Evolutionary conservation across 2,329 filamentous ascomycete species (phyloP).

Genomic region (Hymenoscyphus linearis): DNA sequence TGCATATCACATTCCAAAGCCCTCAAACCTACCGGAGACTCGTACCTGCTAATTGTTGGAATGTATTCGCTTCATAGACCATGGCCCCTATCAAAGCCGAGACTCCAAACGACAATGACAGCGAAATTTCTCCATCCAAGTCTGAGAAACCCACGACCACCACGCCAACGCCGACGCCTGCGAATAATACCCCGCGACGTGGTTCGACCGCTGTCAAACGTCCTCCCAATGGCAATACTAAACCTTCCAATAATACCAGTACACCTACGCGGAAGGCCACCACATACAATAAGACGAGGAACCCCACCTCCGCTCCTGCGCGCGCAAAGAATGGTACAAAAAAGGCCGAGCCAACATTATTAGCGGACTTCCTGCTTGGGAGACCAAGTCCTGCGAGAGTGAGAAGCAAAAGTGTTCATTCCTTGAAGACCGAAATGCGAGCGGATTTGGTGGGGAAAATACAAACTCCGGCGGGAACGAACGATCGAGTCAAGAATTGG

Average conservation of each 20-base stretch:
- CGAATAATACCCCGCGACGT: constrained; percentile 15
- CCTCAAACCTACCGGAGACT: too few relatives aligned
- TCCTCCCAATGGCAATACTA: constrained; percentile 19
- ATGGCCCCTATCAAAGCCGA: constrained; percentile 11
- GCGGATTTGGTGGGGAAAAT: constrained; percentile 51
- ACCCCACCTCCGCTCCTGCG: constrained; percentile 26
- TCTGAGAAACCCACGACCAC: not conserved
- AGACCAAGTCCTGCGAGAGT: constrained; percentile 51
- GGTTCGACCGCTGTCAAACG: constrained; percentile 13
- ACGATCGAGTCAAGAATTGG: constrained; percentile 78
- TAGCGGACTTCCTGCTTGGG: constrained; percentile 53
- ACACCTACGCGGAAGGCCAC: constrained; percentile 18
- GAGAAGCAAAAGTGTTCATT: constrained; percentile 54
- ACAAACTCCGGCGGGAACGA: constrained; percentile 62
- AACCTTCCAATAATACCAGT: constrained; percentile 21
- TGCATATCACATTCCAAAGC: constrained; percentile 7
- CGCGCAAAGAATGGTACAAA: constrained; percentile 19
- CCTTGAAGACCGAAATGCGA: constrained; percentile 49
- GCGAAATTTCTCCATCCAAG: not conserved
- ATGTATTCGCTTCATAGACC: constrained; percentile 4
- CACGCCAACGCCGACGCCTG: constrained; percentile 1
- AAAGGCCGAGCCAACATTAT: constrained; percentile 41
- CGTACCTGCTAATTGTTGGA: constrained; percentile 4
- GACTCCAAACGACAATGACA: constrained; percentile 10
- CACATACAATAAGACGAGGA: constrained; percentile 16